Evolutionary conservation across 352 stramenopile species (phyloP).

Genomic region (Phytopythium litorale): DNA sequence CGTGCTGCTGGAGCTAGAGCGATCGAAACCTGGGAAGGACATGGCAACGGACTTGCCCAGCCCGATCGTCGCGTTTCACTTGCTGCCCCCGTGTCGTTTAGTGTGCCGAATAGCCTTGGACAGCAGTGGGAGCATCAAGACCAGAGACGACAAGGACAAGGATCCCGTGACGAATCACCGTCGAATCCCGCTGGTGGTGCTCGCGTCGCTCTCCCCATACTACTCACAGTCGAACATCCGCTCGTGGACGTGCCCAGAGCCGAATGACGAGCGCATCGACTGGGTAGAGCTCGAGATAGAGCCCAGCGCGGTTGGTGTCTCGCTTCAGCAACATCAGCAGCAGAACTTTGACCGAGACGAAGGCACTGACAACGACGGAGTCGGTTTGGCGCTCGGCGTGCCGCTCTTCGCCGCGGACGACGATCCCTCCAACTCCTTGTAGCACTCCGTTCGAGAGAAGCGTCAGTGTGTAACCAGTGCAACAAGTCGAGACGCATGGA

Average conservation of each 20-base stretch:
- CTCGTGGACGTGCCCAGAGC: neutral
- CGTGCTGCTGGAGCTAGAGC: slow-evolving; percentile 23
- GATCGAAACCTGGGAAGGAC: neutral
- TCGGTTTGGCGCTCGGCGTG: neutral
- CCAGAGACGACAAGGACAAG: neutral
- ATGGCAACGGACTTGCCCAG: neutral
- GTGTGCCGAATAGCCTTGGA: slow-evolving; percentile 11
- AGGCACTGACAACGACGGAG: neutral
- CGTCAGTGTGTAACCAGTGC: neutral
- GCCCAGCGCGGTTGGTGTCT: neutral
- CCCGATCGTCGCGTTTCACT: slow-evolving; percentile 12
- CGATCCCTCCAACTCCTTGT: neutral
- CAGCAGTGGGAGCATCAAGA: too few relatives aligned
- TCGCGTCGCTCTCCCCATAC: slow-evolving; percentile 21
- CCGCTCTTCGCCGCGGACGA: neutral
- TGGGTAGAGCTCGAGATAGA: neutral
- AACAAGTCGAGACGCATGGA: neutral
- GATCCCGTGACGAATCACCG: neutral
- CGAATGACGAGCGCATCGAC: neutral
- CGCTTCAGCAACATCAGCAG: neutral
- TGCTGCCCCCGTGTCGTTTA: slow-evolving; percentile 31
- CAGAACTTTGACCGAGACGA: neutral
- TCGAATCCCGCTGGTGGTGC: slow-evolving; percentile 12
- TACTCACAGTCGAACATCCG: neutral
- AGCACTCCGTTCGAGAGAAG: neutral